A percentile compares a stretch with the other conserved stretches of the same genome.
Conservation (phyloP, 176 grass and related monocot species). For the Luzula sylvatica region DNA sequence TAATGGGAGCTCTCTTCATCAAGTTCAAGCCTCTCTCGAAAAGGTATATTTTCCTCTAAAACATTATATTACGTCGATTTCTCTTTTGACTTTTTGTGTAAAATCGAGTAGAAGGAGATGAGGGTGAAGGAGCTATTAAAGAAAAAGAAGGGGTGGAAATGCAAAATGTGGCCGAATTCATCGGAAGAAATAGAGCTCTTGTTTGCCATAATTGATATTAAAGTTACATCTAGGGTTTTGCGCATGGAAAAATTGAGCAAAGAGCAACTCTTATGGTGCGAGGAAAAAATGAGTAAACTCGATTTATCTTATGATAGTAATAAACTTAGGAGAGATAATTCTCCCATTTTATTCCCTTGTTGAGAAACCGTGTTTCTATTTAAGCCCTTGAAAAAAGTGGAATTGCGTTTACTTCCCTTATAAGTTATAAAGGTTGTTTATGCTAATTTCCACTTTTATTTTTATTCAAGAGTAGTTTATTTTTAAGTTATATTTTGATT, state of each 20-base stretch:
- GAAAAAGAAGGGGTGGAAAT: constrained; percentile 80
- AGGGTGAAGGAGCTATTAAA: constrained; percentile 90
- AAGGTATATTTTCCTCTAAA: constrained; percentile 54
- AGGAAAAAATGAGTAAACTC: constrained; percentile 99
- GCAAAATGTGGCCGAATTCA: constrained; percentile 58
- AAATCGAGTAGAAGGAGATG: constrained; percentile 61
- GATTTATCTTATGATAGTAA: constrained; percentile 46
- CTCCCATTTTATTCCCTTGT: constrained; percentile 79
- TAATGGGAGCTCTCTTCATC: constrained; percentile 60
- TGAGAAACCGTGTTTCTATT: constrained; percentile 22
- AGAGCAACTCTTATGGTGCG: constrained; percentile 95
- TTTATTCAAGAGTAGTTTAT: background rate
- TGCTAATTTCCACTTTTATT: background rate
- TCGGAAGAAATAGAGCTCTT: constrained; percentile 79
- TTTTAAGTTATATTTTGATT: too few relatives aligned
- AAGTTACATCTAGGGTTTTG: constrained; percentile 77
- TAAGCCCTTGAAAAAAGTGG: background rate
- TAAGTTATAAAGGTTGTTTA: background rate
- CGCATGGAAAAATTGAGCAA: constrained; percentile 73
- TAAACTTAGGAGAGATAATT: constrained; percentile 55
- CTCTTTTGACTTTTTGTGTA: background rate
- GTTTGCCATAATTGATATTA: constrained; percentile 79
- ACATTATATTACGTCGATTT: background rate
- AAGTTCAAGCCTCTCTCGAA: constrained; percentile 81
- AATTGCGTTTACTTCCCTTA: background rate